Conservation (phyloP, 768 basidiomycete species). For the Neoboletus brunneissimus region DNA sequence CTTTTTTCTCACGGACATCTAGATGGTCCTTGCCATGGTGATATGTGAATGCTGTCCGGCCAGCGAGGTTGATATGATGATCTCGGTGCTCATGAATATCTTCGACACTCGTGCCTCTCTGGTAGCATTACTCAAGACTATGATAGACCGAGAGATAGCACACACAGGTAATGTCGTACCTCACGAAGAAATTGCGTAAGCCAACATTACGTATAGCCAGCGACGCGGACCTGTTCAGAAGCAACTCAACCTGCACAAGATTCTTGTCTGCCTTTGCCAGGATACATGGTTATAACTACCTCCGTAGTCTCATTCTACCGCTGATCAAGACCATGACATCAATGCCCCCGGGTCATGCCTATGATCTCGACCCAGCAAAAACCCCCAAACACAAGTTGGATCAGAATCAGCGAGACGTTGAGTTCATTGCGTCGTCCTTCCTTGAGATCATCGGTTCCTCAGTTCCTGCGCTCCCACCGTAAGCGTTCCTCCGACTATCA, state of each 20-base stretch:
- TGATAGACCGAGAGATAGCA: conserved; percentile 84
- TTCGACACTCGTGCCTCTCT: conserved; percentile 77
- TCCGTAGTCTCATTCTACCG: conserved; percentile 76
- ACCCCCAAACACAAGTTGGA: conserved; percentile 55
- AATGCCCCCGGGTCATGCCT: conserved; percentile 70
- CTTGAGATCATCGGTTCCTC: conserved; percentile 73
- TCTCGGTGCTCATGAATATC: conserved; percentile 79
- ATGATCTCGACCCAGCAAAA: conserved; percentile 73
- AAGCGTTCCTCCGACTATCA: conserved; percentile 29
- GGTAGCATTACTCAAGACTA: conserved; percentile 70
- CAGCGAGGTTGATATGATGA: conserved; percentile 77
- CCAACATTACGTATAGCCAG: conserved; percentile 47
- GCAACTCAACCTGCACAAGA: conserved; percentile 84
- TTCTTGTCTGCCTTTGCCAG: conserved; percentile 84
- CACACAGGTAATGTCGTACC: conserved; percentile 54
- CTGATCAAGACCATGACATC: conserved; percentile 71
- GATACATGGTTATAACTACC: conserved; percentile 89
- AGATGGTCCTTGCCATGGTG: conserved; percentile 80
- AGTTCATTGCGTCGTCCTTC: conserved; percentile 72
- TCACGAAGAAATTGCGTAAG: background rate
- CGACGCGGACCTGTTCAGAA: conserved; percentile 80
- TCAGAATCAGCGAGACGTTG: conserved; percentile 68
- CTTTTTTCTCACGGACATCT: conserved; percentile 10
- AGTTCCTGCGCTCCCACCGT: conserved; percentile 70
- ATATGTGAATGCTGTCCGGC: conserved; percentile 86